Evolutionary conservation across 164 flowering plant species (phyloP), one percentile per base, ranked within the genome.

Genomic region (Piper longum): DNA sequence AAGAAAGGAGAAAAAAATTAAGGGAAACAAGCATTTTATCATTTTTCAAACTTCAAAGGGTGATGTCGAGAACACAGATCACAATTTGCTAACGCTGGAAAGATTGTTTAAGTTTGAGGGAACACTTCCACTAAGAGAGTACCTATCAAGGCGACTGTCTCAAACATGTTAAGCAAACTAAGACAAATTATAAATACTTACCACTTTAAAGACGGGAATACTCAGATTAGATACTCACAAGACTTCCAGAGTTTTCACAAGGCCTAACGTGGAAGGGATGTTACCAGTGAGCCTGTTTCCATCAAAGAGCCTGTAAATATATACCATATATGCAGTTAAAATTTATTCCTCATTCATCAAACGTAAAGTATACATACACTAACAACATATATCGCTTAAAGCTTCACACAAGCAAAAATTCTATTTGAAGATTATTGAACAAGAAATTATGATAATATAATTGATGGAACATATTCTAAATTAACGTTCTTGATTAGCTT

Each of bases 61-160:
- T 9, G 57, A 26, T 19, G 11, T 14, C 55, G 3, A 13, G 55
- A 54, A n/a, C 14, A 6, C 2, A 16, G 81, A 96, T 67, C 71
- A 89, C 96, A 91, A 62, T 79, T 84, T 87, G 61, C 59, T 74
- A 67, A 91, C 48, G 7, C 51, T 62, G 4, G 80, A 79, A 58
- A 91, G 95, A 62, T 80, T 88, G 74, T 69, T 80, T 70, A 91
- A 74, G 69, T 72, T 82, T 41, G 76, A 57, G 14, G 98, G 96
- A 60, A 84, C 83, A 6, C 67, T 16, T 51, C 92, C 98, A 5
- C 68, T 44, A 0, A 91, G 69, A 44, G 66, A 65, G 73, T 91
- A 89, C 70, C 86, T 79, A 68, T 89, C 98, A 16, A 91, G 83
- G 51, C 95, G 91, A 39, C 96, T 85, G 80, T 73, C 66, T 61